Percentiles rank a stretch among this genome's conserved stretches.
phyloP scores from a whole-genome alignment of 2,329 filamentous ascomycete genomes.

The Cordyceps cicadae region DNA sequence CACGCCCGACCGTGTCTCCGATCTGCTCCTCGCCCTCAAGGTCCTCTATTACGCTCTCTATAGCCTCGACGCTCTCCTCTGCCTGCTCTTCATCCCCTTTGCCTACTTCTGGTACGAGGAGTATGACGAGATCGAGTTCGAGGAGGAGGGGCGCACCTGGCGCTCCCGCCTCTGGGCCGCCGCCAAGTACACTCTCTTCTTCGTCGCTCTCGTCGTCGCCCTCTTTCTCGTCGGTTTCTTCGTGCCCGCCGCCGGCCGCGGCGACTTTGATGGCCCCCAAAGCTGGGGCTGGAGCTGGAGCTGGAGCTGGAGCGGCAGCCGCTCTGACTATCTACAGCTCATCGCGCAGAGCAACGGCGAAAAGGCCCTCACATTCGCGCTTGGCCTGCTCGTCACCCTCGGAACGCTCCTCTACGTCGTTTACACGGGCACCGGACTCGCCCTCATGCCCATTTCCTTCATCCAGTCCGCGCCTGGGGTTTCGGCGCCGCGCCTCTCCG shows the following conservation, averaged over 20 bases:
- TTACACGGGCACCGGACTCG: constrained; percentile 83
- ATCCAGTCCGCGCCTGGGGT: constrained; percentile 88
- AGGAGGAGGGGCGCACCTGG: constrained; percentile 69
- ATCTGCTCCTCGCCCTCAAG: constrained; percentile 72
- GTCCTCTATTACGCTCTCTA: constrained; percentile 91
- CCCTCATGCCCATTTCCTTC: constrained; percentile 78
- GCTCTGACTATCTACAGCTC: constrained; percentile 87
- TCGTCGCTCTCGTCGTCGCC: constrained; percentile 69
- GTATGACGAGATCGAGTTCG: constrained; percentile 82
- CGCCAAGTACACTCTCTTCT: constrained; percentile 81
- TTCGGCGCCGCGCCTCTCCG: constrained; percentile 70
- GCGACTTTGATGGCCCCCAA: constrained; percentile 46
- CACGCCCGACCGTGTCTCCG: constrained; percentile 67
- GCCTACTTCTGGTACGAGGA: constrained; percentile 98
- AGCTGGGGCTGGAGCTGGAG: no score
- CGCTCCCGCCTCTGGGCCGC: constrained; percentile 70
- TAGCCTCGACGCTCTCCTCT: constrained; percentile 82
- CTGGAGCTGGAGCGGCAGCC: constrained; percentile 54
- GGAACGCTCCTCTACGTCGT: constrained; percentile 80
- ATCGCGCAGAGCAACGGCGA: constrained; percentile 76
- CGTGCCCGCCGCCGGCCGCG: constrained; percentile 67
- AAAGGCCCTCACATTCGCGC: constrained; percentile 79
- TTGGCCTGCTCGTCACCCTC: constrained; percentile 80
- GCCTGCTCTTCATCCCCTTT: constrained; percentile 84
- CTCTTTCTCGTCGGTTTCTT: constrained; percentile 93